Evolutionary conservation across 192 early-diverging fungal species (phyloP), one percentile per base, ranked within the genome.

Genomic region (Phycomyces nitens): DNA sequence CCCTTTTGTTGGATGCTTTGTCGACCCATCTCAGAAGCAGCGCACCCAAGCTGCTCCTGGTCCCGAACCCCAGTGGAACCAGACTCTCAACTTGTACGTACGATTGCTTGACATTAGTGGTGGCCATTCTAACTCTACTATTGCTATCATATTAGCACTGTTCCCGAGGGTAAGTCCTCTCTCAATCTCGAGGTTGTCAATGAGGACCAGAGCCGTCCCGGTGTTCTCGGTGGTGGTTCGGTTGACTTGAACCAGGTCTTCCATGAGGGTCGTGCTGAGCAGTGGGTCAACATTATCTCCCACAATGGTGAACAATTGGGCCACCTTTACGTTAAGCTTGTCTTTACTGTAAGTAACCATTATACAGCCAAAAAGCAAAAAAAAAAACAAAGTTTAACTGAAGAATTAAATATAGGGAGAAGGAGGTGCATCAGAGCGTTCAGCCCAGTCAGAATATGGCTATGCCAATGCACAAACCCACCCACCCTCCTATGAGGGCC

Each of bases 161-260:
- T 75, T 7, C 38, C 62, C 27, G 58, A 60, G 22, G 60, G 62
- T 4, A 34, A 70, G 18, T 53, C 47, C 0, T 14, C n/a, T 23
- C 59, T 75, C n/a, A 52, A 69, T 50, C 44, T 75, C 6, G 73
- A 75, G 26, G 21, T 75, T 2, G 59, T 75, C 39, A 64, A 75
- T 18, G 73, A 75, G 43, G 63, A 49, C 51, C 55, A 68, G 12
- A 44, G 29, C 16, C 42, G 62, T 12, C 27, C 53, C 41, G 60
- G 65, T 51, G 23, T 75, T 24, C 56, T 70, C 21, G 73, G 64
- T 24, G 50, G 20, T 39, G 60, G 55, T 18, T 39, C 41, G 0
- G 29, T 70, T 9, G 58, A 65, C 20, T 47, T 62, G 29, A 52
- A 12, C 15, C 18, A 16, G 7, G 44, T 63, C 16, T 57, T 43